These are phyloP conservation scores for Jatropha podagrica DNA, from an alignment of 441 rosid genomes.

Conservation along the genomic window DNA sequence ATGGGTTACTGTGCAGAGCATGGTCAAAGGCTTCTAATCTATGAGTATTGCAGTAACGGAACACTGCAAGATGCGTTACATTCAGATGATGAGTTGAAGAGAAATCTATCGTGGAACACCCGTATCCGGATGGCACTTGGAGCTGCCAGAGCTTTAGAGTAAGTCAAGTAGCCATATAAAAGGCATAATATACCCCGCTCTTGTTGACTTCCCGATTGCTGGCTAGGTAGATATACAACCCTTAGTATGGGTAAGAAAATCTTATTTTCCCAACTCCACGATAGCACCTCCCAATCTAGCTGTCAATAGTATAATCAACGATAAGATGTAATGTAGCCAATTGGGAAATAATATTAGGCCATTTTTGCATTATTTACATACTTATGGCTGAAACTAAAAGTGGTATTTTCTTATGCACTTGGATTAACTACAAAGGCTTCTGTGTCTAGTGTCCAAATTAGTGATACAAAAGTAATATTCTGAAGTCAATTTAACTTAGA, in stretches of 20 bases:
- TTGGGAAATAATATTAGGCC: neutral
- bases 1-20: conserved; percentile 97
- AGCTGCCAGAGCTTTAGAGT: conserved; percentile 96
- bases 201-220: neutral
- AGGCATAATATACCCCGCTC: neutral
- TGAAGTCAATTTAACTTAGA: neutral
- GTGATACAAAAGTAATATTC: neutral
- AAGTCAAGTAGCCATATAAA: conserved; percentile 37
- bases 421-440: neutral
- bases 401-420: neutral
- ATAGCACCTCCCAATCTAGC: neutral
- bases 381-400: neutral
- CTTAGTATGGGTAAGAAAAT: neutral
- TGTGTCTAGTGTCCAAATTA: neutral
- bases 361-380: neutral
- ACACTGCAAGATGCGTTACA: conserved; percentile 82
- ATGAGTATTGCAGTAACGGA: conserved; percentile 84
- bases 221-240: neutral
- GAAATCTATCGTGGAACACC: conserved; percentile 70
- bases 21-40: conserved; percentile 80
- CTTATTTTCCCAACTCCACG: neutral
- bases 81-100: conserved; percentile 71
- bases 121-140: conserved; percentile 85
- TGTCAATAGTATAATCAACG: neutral
- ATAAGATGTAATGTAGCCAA: neutral